Evolutionary conservation across 1,284 basidiomycete species (phyloP).

Genomic region (Tilletia walkeri): DNA sequence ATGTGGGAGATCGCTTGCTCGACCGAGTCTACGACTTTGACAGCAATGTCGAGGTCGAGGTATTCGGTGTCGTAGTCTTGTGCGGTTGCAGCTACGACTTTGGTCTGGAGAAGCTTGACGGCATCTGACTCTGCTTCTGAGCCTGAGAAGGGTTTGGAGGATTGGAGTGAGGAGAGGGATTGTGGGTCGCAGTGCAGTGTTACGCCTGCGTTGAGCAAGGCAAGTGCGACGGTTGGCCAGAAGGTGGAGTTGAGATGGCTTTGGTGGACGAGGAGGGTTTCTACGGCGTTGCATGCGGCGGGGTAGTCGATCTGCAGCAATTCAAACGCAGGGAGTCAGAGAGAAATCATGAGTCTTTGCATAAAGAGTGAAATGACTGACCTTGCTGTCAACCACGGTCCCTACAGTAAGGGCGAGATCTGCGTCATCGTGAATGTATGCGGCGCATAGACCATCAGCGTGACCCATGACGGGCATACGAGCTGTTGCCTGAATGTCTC

Average conservation of each 20-base stretch:
- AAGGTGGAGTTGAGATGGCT: constrained; percentile 56
- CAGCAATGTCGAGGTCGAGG: constrained; percentile 62
- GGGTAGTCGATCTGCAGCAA: constrained; percentile 78
- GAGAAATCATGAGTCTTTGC: constrained; percentile 10
- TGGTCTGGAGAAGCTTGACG: constrained; percentile 35
- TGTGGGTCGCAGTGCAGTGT: constrained; percentile 74
- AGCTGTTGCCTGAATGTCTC: constrained; percentile 81
- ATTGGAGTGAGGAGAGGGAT: constrained; percentile 17
- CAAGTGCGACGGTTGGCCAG: constrained; percentile 76
- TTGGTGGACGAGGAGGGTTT: constrained; percentile 83
- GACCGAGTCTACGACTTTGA: constrained; percentile 71
- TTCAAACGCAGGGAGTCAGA: not conserved
- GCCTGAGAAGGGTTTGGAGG: not conserved
- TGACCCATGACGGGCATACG: constrained; percentile 98
- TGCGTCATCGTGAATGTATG: constrained; percentile 83
- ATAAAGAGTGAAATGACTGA: constrained; percentile 55
- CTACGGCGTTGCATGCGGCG: constrained; percentile 90
- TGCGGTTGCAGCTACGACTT: constrained; percentile 41
- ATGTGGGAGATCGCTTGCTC: constrained; percentile 79
- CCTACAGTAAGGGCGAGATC: constrained; percentile 74
- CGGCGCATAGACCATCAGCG: constrained; percentile 88
- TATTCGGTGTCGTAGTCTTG: constrained; percentile 83
- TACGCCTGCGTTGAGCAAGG: constrained; percentile 70
- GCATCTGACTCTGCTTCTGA: not conserved
- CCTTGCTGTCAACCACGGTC: constrained; percentile 87